Percentiles rank a stretch among this genome's conserved stretches.
Conservation (phyloP, 2,329 filamentous ascomycete species). For the Didymella sp. region DNA sequence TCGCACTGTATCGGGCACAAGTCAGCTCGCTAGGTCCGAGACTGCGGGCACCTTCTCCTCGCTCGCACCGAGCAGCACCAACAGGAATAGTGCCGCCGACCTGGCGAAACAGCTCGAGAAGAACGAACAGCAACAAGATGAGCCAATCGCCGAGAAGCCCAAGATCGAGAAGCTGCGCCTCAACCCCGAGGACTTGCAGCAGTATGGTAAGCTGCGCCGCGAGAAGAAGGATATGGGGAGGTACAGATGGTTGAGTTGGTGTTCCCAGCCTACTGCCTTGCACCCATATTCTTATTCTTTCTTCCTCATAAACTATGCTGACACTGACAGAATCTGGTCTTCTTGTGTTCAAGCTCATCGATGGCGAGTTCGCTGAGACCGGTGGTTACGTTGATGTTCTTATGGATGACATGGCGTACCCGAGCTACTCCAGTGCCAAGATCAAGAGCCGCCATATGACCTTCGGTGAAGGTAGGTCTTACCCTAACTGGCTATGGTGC, state of each 20-base stretch:
- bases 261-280: slow-evolving; percentile 24
- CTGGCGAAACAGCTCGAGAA: slow-evolving; percentile 56
- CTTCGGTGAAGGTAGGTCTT: slow-evolving; percentile 76
- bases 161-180: slow-evolving; percentile 78
- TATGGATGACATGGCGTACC: slow-evolving; percentile 94
- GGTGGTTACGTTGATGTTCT: slow-evolving; percentile 83
- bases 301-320: slow-evolving; percentile 34
- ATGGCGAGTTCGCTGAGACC: slow-evolving; percentile 79
- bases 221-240: slow-evolving; percentile 21
- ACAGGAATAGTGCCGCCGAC: slow-evolving; percentile 45
- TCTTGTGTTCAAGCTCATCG: slow-evolving; percentile 91
- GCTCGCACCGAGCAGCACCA: slow-evolving; percentile 38
- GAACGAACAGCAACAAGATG: slow-evolving; percentile 56
- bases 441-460: slow-evolving; percentile 72
- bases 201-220: slow-evolving; percentile 66
- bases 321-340: slow-evolving; percentile 77
- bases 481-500: neutral
- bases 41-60: slow-evolving; percentile 54
- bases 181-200: slow-evolving; percentile 77
- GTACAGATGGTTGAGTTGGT: slow-evolving; percentile 40
- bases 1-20: slow-evolving; percentile 31
- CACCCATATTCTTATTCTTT: slow-evolving; percentile 25
- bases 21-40: slow-evolving; percentile 34
- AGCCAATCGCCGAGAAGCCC: slow-evolving; percentile 59
- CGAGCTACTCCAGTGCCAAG: slow-evolving; percentile 82